These are phyloP conservation scores for Fusarium aywerte DNA, from an alignment of 2,329 filamentous ascomycete species.

Conservation along the genomic window DNA sequence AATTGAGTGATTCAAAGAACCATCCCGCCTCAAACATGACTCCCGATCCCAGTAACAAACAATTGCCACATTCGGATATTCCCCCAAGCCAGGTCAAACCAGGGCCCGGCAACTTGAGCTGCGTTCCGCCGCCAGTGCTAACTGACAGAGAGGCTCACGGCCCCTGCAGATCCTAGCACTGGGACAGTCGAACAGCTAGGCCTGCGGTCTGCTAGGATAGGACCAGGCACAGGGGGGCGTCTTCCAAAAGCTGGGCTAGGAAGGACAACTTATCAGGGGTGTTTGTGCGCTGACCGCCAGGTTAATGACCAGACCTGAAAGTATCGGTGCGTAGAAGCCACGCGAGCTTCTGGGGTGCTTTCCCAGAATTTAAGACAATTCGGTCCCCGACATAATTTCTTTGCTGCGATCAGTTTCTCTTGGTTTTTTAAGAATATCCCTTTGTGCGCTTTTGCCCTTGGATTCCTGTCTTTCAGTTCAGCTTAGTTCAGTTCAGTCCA, in stretches of 20 bases:
- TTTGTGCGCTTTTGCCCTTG: conserved; percentile 37
- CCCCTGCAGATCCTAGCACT: conserved; percentile 46
- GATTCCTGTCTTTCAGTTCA: conserved; percentile 35
- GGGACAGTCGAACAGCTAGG: conserved; percentile 18
- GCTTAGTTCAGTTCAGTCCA: conserved; percentile 4
- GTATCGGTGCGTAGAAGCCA: conserved; percentile 37
- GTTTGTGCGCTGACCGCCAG: conserved; percentile 34
- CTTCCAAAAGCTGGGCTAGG: conserved; percentile 16
- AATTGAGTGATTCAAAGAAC: background rate
- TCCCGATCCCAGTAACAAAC: conserved; percentile 12
- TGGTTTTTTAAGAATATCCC: conserved; percentile 34
- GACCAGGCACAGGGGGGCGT: conserved; percentile 36
- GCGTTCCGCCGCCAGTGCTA: conserved; percentile 32
- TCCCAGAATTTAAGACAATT: conserved; percentile 41
- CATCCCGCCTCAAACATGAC: conserved; percentile 23
- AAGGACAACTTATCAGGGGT: conserved; percentile 36
- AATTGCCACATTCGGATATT: conserved; percentile 32
- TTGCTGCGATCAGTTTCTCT: conserved; percentile 34
- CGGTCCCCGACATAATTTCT: conserved; percentile 38
- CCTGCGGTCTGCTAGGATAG: conserved; percentile 3
- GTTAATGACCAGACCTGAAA: conserved; percentile 35
- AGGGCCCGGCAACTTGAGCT: conserved; percentile 34
- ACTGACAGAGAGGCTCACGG: conserved; percentile 35
- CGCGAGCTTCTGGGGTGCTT: conserved; percentile 36
- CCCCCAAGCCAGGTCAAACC: conserved; percentile 7